phyloP scores from a whole-genome alignment of 352 stramenopile species.

The Phytophthora syringae region DNA sequence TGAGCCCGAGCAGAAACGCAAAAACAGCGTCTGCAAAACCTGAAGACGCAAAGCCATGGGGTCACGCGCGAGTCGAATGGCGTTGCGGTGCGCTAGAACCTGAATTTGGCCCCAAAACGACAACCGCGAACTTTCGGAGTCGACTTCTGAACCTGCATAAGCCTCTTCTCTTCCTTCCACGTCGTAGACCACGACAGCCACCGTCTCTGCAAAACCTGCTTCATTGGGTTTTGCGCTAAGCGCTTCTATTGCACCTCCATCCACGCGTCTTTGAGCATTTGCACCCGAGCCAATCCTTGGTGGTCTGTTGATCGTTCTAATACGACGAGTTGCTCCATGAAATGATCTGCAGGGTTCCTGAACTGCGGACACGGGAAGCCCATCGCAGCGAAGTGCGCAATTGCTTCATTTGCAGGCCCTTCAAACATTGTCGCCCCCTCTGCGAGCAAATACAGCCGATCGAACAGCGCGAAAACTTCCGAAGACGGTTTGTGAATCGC shows the following conservation, averaged over 20 bases:
- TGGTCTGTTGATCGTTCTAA: constrained; percentile 41
- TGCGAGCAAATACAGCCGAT: constrained; percentile 44
- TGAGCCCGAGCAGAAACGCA: constrained; percentile 42
- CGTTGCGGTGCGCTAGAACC: constrained; percentile 46
- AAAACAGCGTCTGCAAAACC: constrained; percentile 43
- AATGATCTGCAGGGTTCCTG: constrained; percentile 54
- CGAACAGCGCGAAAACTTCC: constrained; percentile 49
- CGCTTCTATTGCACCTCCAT: constrained; percentile 12
- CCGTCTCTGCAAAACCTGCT: constrained; percentile 4
- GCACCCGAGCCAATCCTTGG: constrained; percentile 33
- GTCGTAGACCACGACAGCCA: constrained; percentile 36
- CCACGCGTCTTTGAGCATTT: constrained; percentile 41
- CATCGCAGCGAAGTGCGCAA: constrained; percentile 41
- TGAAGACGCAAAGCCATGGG: constrained; percentile 37
- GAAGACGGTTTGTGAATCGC: constrained; percentile 88
- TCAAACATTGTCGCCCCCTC: constrained; percentile 46
- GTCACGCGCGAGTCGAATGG: constrained; percentile 37
- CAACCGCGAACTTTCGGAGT: constrained; percentile 20
- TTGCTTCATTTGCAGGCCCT: constrained; percentile 33
- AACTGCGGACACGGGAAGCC: constrained; percentile 46
- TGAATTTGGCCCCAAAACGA: constrained; percentile 37
- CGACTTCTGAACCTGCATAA: background rate
- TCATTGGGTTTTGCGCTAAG: background rate
- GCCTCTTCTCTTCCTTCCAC: constrained; percentile 23
- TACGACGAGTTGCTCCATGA: constrained; percentile 58